Evolutionary conservation across 306 rosid genomes (phyloP).

Genomic region (Betula pendula): DNA sequence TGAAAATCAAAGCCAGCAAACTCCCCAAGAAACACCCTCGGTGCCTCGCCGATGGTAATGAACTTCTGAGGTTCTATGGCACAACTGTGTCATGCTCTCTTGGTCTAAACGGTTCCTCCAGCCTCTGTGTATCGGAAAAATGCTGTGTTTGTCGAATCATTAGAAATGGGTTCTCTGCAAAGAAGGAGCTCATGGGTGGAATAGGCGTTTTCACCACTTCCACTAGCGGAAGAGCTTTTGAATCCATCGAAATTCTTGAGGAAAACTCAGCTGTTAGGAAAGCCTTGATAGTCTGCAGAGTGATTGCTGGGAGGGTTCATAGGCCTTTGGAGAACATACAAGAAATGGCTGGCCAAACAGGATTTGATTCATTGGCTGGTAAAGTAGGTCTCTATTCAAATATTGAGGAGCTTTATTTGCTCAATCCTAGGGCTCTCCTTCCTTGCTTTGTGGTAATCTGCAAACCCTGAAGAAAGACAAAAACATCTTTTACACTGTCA

Average conservation of each 20-base stretch:
- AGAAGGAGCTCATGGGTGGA: slow-evolving; percentile 81
- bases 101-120: slow-evolving; percentile 76
- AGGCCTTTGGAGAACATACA: slow-evolving; percentile 81
- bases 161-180: slow-evolving; percentile 76
- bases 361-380: slow-evolving; percentile 87
- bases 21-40: slow-evolving; percentile 94
- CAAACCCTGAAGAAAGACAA: slow-evolving; percentile 55
- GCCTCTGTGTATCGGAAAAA: slow-evolving; percentile 68
- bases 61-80: slow-evolving; percentile 86
- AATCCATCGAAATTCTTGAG: slow-evolving; percentile 49
- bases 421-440: slow-evolving; percentile 80
- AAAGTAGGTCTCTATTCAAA: slow-evolving; percentile 83
- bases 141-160: slow-evolving; percentile 88
- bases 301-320: slow-evolving; percentile 88
- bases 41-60: slow-evolving; percentile 93
- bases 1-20: slow-evolving; percentile 84
- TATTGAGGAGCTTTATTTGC: slow-evolving; percentile 87
- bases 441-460: slow-evolving; percentile 90
- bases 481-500: slow-evolving; percentile 16
- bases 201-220: slow-evolving; percentile 94
- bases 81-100: slow-evolving; percentile 72
- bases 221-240: slow-evolving; percentile 89
- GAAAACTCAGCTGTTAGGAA: slow-evolving; percentile 49
- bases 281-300: slow-evolving; percentile 78
- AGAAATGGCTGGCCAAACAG: slow-evolving; percentile 77